A percentile compares a stretch with the other conserved stretches of the same genome.
phyloP scores from a whole-genome alignment of 2,329 filamentous ascomycete species.

The Colletotrichum lindemuthianum region DNA sequence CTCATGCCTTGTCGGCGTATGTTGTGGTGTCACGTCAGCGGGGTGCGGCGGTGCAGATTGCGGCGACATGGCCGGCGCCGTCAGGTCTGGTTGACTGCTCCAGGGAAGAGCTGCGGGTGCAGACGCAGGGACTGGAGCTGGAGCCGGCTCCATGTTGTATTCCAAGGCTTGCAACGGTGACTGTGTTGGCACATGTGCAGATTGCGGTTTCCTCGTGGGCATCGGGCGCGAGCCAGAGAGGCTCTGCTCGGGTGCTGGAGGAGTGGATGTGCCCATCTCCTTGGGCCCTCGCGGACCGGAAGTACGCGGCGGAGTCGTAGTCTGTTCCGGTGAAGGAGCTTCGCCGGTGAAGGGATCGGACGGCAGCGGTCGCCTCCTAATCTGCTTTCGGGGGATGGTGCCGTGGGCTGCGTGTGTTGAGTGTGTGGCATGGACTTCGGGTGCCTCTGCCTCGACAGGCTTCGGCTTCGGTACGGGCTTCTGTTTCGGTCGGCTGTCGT shows the following conservation, averaged over 20 bases:
- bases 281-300: conserved; percentile 29
- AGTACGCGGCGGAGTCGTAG: conserved; percentile 58
- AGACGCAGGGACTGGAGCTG: conserved; percentile 13
- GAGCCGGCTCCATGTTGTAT: conserved; percentile 54
- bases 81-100: conserved; percentile 47
- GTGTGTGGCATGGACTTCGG: not conserved
- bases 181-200: conserved; percentile 57
- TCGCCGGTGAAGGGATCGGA: conserved; percentile 76
- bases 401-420: conserved; percentile 40
- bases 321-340: conserved; percentile 53
- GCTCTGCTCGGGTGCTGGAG: conserved; percentile 18
- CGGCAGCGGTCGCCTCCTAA: conserved; percentile 87
- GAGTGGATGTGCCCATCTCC: conserved; percentile 17
- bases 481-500: conserved; percentile 87
- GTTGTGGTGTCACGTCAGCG: conserved; percentile 25
- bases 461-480: conserved; percentile 70
- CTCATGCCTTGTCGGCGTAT: conserved; percentile 40
- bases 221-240: conserved; percentile 31
- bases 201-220: conserved; percentile 44
- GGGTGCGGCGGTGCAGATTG: conserved; percentile 39
- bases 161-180: conserved; percentile 65
- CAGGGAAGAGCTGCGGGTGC: not conserved
- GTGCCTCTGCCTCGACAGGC: conserved; percentile 40
- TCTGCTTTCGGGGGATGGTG: conserved; percentile 66
- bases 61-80: conserved; percentile 44